phyloP scores from a whole-genome alignment of 257 asterid genomes.

The Solanum arcanum region DNA sequence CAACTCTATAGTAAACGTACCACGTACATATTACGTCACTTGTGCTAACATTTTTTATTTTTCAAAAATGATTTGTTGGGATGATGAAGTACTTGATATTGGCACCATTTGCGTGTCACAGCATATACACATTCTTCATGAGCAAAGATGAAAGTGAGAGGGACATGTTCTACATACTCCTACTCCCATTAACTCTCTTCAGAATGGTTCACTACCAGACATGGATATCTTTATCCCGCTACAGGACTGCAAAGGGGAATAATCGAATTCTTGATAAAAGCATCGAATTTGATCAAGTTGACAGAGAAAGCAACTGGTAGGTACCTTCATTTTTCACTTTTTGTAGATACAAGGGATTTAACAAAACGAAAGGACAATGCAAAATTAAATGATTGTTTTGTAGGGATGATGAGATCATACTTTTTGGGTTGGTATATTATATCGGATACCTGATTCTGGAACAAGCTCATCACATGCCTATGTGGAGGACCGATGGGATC shows the following conservation, averaged over 20 bases:
- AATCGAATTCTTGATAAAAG: constrained; percentile 42
- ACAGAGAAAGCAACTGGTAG: constrained; percentile 64
- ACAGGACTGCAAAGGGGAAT: constrained; percentile 51
- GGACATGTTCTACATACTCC: constrained; percentile 24
- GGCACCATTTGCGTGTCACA: constrained; percentile 56
- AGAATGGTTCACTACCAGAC: constrained; percentile 50
- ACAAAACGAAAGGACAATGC: neutral
- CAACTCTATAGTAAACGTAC: no score
- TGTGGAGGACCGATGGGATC: constrained; percentile 53
- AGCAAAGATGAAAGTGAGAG: constrained; percentile 10
- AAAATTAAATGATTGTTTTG: neutral
- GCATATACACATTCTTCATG: constrained; percentile 24
- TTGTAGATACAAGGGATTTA: neutral
- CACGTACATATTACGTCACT: no score
- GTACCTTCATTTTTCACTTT: neutral
- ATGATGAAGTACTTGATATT: constrained; percentile 34
- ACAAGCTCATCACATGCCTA: constrained; percentile 15
- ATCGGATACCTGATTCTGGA: neutral
- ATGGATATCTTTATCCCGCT: constrained; percentile 60
- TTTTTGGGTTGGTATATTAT: constrained; percentile 36
- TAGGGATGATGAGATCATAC: constrained; percentile 78
- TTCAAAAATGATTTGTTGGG: neutral
- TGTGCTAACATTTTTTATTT: no score
- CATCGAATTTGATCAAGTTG: constrained; percentile 76
- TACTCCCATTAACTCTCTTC: constrained; percentile 36